These are phyloP conservation scores for Aspergillus alliaceus DNA, from an alignment of 2,329 filamentous ascomycete genomes.

Conservation along the genomic window DNA sequence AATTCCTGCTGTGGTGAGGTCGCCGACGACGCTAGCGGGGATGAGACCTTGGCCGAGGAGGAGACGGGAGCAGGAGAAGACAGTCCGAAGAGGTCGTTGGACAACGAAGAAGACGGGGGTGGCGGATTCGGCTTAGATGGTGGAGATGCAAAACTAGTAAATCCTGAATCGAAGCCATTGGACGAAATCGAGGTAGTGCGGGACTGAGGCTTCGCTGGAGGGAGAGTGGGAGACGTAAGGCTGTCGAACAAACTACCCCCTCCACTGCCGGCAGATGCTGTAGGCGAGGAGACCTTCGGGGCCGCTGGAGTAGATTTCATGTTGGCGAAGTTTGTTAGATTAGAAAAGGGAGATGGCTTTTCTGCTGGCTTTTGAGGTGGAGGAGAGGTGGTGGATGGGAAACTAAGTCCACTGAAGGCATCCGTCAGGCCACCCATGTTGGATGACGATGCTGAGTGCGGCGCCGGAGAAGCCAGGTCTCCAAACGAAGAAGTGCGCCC, in stretches of 20 bases:
- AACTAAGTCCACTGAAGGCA: slow-evolving; percentile 73
- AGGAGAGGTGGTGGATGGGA: slow-evolving; percentile 51
- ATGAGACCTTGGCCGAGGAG: slow-evolving; percentile 43
- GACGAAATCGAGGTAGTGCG: slow-evolving; percentile 53
- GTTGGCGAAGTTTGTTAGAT: slow-evolving; percentile 56
- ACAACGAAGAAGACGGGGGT: slow-evolving; percentile 47
- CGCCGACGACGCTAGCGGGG: slow-evolving; percentile 42
- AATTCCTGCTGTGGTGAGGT: slow-evolving; percentile 42
- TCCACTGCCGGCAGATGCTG: slow-evolving; percentile 63
- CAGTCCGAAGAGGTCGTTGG: slow-evolving; percentile 82
- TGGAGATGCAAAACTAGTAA: slow-evolving; percentile 59
- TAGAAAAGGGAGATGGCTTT: slow-evolving; percentile 66
- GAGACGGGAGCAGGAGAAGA: slow-evolving; percentile 48
- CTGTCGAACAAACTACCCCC: slow-evolving; percentile 84
- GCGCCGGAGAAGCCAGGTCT: slow-evolving; percentile 60
- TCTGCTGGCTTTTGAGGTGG: slow-evolving; percentile 37
- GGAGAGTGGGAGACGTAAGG: slow-evolving; percentile 60
- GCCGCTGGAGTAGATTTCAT: slow-evolving; percentile 46
- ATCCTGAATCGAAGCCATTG: slow-evolving; percentile 65
- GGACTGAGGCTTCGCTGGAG: slow-evolving; percentile 43
- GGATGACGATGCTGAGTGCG: slow-evolving; percentile 28
- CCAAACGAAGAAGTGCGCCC: slow-evolving; percentile 65
- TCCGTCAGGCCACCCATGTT: slow-evolving; percentile 70
- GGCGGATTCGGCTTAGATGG: slow-evolving; percentile 49
- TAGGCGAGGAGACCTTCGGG: slow-evolving; percentile 50